These are phyloP conservation scores for Colletotrichum plurivorum DNA, from an alignment of 2,329 filamentous ascomycete genomes.

Conservation along the genomic window DNA sequence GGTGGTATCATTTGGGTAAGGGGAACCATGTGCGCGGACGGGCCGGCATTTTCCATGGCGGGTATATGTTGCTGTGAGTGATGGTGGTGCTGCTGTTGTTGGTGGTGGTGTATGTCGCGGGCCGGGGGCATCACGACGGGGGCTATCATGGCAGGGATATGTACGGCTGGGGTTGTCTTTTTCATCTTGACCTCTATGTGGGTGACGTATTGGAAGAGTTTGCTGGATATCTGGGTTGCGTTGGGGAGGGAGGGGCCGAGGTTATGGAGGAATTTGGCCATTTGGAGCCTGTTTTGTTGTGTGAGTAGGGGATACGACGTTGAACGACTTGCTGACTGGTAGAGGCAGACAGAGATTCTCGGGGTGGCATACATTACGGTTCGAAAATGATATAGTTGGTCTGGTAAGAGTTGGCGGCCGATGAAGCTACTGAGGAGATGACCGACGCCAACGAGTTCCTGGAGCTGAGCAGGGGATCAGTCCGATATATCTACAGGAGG, in stretches of 20 bases:
- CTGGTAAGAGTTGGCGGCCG: slow-evolving; percentile 32
- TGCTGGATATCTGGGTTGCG: slow-evolving; percentile 35
- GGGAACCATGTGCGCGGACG: too few species aligned
- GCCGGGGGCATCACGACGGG: not conserved
- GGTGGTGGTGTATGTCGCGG: not conserved
- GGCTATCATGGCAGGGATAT: not conserved
- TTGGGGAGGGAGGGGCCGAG: slow-evolving; percentile 36
- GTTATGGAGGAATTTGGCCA: slow-evolving; percentile 40
- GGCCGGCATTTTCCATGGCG: not conserved
- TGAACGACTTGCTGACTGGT: not conserved
- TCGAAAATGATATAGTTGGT: slow-evolving; percentile 37
- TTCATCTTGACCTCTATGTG: slow-evolving; percentile 38
- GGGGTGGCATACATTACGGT: slow-evolving; percentile 34
- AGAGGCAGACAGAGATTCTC: not conserved
- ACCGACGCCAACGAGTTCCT: slow-evolving; percentile 41
- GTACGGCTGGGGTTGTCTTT: not conserved
- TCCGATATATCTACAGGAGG: not conserved
- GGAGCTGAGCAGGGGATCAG: slow-evolving; percentile 27
- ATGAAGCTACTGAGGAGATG: slow-evolving; percentile 41
- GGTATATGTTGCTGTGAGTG: not conserved
- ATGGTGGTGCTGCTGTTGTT: not conserved
- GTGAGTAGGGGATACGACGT: not conserved
- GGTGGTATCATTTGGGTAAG: slow-evolving; percentile 20
- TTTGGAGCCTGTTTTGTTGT: slow-evolving; percentile 19
- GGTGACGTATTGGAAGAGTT: slow-evolving; percentile 37